phyloP scores from a whole-genome alignment of 2,329 filamentous ascomycete species.

The Aspergillus vadensis region DNA sequence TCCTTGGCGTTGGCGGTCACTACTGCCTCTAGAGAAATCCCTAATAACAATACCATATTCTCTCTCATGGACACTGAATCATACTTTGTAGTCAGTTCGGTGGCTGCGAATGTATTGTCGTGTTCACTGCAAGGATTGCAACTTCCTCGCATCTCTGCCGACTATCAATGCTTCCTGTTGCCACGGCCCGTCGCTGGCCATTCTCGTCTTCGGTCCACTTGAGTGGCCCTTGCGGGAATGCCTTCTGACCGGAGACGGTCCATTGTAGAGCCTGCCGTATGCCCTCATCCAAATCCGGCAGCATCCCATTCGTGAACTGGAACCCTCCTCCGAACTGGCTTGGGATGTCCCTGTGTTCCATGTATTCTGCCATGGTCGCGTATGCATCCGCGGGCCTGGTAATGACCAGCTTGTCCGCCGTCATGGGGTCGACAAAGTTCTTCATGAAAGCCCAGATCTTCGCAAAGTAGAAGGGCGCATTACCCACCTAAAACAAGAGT shows the following conservation, averaged over 20 bases:
- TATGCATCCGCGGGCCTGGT: slow-evolving; percentile 20
- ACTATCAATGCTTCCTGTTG: slow-evolving; percentile 22
- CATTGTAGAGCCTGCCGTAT: slow-evolving; percentile 15
- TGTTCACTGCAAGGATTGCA: background rate
- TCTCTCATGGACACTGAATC: too few species aligned
- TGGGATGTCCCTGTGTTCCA: slow-evolving; percentile 26
- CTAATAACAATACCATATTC: too few species aligned
- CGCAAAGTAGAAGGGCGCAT: slow-evolving; percentile 27
- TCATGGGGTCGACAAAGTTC: slow-evolving; percentile 27
- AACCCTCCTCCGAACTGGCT: slow-evolving; percentile 23
- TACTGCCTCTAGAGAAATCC: background rate
- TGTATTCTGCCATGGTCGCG: slow-evolving; percentile 15
- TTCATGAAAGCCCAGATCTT: slow-evolving; percentile 29
- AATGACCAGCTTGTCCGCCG: slow-evolving; percentile 28
- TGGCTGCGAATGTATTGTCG: too few species aligned
- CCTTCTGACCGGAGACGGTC: background rate
- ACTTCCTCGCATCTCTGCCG: slow-evolving; percentile 11
- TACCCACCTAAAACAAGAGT: slow-evolving; percentile 24
- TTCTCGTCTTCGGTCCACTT: slow-evolving; percentile 22
- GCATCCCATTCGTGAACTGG: slow-evolving; percentile 24
- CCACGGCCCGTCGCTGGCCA: slow-evolving; percentile 17
- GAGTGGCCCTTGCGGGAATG: slow-evolving; percentile 22
- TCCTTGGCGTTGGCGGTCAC: background rate
- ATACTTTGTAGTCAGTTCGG: too few species aligned
- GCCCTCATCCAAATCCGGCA: slow-evolving; percentile 19